phyloP scores from a whole-genome alignment of 1,139 yeast species.

The Meyerozyma carpophila region DNA sequence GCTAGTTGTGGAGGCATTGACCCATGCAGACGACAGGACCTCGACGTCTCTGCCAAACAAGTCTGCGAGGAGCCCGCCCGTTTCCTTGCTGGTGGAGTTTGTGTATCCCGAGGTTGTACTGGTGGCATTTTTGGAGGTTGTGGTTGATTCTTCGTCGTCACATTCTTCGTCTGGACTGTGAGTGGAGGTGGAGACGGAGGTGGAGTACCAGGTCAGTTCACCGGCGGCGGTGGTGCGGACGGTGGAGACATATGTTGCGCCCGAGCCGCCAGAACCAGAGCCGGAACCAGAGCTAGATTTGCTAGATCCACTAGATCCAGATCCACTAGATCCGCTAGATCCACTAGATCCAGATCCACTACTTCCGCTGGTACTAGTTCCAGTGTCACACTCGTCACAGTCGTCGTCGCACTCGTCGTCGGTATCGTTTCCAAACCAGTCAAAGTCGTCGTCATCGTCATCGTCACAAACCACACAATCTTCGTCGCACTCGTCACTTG shows the following conservation, averaged over 20 bases:
- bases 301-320: not conserved
- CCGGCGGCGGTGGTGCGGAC: not conserved
- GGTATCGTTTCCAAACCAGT: conserved; percentile 8
- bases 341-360: not conserved
- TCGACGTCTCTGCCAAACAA: not conserved
- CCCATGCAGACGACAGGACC: not conserved
- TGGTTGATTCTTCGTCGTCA: not conserved
- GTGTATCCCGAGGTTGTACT: not conserved
- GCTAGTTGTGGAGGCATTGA: not conserved
- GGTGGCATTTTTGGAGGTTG: not conserved
- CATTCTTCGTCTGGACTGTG: not conserved
- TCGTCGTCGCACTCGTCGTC: conserved; percentile 6
- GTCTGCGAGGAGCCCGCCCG: conserved; percentile 1
- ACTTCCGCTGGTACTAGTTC: not conserved
- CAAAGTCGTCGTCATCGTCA: conserved; percentile 4
- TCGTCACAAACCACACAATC: conserved; percentile 1
- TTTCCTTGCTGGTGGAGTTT: not conserved
- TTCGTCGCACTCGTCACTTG: conserved; percentile 1
- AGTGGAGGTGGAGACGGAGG: not conserved
- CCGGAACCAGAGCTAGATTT: not conserved
- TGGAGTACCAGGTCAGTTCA: not conserved
- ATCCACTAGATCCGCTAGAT: not conserved
- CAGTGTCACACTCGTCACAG: not conserved
- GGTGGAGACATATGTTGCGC: not conserved
- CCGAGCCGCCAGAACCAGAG: not conserved